These are phyloP conservation scores for Populus trichocarpa DNA, from an alignment of 441 rosid species.

Conservation along the genomic window DNA sequence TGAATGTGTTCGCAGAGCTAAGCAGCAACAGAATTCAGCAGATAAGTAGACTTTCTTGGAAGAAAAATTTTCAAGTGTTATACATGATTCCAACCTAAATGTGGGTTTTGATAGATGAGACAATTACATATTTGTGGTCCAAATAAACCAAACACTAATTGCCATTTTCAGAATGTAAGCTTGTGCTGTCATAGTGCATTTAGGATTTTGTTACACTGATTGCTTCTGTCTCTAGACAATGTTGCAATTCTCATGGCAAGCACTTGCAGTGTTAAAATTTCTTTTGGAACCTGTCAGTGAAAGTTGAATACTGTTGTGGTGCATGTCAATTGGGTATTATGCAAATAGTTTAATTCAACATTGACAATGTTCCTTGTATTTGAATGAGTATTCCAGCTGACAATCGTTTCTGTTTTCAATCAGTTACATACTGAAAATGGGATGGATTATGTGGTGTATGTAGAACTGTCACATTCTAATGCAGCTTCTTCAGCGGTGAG, in stretches of 20 bases:
- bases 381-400: neutral
- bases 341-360: too few species aligned
- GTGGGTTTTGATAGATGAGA: slow-evolving; percentile 24
- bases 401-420: neutral
- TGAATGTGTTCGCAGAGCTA: slow-evolving; percentile 65
- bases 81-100: slow-evolving; percentile 24
- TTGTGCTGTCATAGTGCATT: neutral
- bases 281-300: neutral
- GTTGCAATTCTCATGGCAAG: neutral
- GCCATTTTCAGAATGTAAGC: neutral
- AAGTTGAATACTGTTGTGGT: neutral
- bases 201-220: neutral
- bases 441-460: neutral
- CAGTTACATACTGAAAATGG: neutral
- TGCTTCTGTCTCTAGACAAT: neutral
- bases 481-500: neutral
- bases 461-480: neutral
- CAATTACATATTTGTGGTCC: slow-evolving; percentile 19
- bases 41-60: slow-evolving; percentile 29
- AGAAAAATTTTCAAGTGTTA: slow-evolving; percentile 11
- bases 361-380: neutral
- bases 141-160: slow-evolving; percentile 28
- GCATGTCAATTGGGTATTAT: neutral
- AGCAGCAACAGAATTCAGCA: slow-evolving; percentile 43
- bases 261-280: neutral